Base-by-base conservation (phyloP, 2,329 filamentous ascomycete species). In the Calonectria pseudoreteaudii region DNA sequence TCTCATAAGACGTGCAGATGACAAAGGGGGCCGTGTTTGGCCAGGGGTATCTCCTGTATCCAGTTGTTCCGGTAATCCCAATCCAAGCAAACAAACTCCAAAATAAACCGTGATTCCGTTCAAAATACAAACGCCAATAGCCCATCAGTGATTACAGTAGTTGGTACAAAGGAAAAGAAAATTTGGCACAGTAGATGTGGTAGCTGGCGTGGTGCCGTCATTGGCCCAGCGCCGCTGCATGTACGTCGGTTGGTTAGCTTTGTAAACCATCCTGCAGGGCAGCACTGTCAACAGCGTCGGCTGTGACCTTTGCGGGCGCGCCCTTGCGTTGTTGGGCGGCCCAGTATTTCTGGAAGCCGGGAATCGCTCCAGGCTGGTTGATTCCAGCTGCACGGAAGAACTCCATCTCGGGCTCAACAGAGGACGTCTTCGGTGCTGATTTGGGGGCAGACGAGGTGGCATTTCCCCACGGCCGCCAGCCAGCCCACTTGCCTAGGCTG, bases 301-400 rank as follows among this genome's bases (percentile, higher is more conserved):
- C 86, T 20, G 90, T 88, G 14, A 94, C 89, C 73, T 89, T 89
- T 44, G 88, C 87, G 3, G 91, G 89, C 1, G 90, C 86, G 44
- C 83, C 87, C 83, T 85, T 90, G 80, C 83, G 90, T 83, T 85
- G 90, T 80, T 84, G 86, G 1, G 86, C 84, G 2, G 86, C 85
- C 83, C 88, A 87, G 77, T 89, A 91, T 70, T 90, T 87, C 31
- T 91, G 88, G 76, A 96, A 93, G 0, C 94, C 94, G 0, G 93
- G 91, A 53, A 97, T 93, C 0, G 91, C 88, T 0, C 94, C 94
- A 1, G 91, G 89, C 81, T 96, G 94, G 80, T 97, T 97, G 81
- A 97, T 95, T 0, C 94, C 94, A 1, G 94, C 90, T 6, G 90
- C 85, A 53, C 94, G 88, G 53, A 86, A 86, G 41, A 85, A 68